Evolutionary conservation across 495 filamentous ascomycete genomes (phyloP), one percentile per base, ranked within the genome.

Genomic region (Aspergillus indologenus): DNA sequence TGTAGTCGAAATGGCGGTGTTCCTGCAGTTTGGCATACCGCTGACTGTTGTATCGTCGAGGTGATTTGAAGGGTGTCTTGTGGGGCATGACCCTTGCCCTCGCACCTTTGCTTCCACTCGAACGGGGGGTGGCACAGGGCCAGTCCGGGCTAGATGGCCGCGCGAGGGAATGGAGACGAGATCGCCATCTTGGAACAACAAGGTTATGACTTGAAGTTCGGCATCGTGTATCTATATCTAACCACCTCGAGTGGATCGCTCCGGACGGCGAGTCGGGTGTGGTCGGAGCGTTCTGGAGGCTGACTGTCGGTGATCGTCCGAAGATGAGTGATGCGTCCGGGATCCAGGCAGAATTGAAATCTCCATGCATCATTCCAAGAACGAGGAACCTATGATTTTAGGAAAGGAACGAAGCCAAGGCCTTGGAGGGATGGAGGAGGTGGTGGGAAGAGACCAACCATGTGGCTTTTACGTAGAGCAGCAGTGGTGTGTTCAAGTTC

Each of bases 1-100:
- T 45, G 49, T 49, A 17, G 34, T 45, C 49, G 56, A 61, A 61
- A 51, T 62, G 62, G 65, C 65, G 61, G 62, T 68, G 62, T 68
- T 65, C 65, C 65, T 68, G 65, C 65, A 68, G 60, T 45, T 45
- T 14, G 48, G 29, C 18, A 24, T 51, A 19, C 48, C 29, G 48
- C 23, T 31, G 48, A 29, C 23, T 26, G 48, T 51, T 24, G 48
- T 18, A n/a, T 17, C 15, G 48, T 31, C 23, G 23, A 0, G 48
- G 6, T 23, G 45, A 29, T 50, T n/a, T 50, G 45, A 50, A 57
- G 55, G 26, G 24, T 57, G 44, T 57, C 55, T 57, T 45, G 55
- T 45, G 50, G 31, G 42, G 45, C 45, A 43, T 31, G 34, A 22
- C 40, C 48, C n/a, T 45, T 47, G 40, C 44, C 24, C 48, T 31